These are phyloP conservation scores for Phtheirospermum japonicum DNA, from an alignment of 257 asterid species.

Conservation along the genomic window DNA sequence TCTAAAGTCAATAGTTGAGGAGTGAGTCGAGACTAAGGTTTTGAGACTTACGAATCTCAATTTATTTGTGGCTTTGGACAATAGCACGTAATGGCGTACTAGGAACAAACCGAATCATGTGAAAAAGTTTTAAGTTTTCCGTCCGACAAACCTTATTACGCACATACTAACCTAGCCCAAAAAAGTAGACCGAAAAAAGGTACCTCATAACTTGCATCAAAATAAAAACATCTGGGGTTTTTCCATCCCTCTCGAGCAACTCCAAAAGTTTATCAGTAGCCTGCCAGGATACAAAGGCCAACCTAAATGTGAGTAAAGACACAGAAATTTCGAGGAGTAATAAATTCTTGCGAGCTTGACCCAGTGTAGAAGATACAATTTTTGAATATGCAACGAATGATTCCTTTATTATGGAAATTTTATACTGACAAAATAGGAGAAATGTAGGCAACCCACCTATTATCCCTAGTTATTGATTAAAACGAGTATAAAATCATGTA, in stretches of 20 bases:
- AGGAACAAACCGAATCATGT: too few species aligned
- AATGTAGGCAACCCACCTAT: constrained; percentile 2
- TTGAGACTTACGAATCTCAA: too few species aligned
- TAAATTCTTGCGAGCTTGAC: constrained; percentile 12
- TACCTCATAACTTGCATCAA: constrained; percentile 82
- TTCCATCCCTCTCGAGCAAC: constrained; percentile 73
- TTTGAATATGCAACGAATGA: background rate
- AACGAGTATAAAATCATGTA: constrained; percentile 13
- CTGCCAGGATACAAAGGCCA: constrained; percentile 41
- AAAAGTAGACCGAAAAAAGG: constrained; percentile 3
- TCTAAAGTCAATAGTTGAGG: too few species aligned
- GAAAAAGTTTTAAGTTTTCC: too few species aligned
- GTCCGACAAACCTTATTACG: too few species aligned
- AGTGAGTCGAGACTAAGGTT: too few species aligned
- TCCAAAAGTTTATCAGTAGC: constrained; percentile 68
- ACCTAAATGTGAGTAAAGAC: constrained; percentile 28
- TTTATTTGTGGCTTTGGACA: too few species aligned
- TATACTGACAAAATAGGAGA: background rate
- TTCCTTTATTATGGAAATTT: background rate
- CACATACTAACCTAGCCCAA: too few species aligned
- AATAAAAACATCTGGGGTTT: constrained; percentile 66
- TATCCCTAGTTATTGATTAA: constrained; percentile 3
- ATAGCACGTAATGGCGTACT: too few species aligned
- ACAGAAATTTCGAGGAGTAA: constrained; percentile 13
- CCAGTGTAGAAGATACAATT: background rate